Evolutionary conservation across 148 eudicot genomes (phyloP), one percentile per base, ranked within the genome.

Genomic region (Rhododendron mucronatum): DNA sequence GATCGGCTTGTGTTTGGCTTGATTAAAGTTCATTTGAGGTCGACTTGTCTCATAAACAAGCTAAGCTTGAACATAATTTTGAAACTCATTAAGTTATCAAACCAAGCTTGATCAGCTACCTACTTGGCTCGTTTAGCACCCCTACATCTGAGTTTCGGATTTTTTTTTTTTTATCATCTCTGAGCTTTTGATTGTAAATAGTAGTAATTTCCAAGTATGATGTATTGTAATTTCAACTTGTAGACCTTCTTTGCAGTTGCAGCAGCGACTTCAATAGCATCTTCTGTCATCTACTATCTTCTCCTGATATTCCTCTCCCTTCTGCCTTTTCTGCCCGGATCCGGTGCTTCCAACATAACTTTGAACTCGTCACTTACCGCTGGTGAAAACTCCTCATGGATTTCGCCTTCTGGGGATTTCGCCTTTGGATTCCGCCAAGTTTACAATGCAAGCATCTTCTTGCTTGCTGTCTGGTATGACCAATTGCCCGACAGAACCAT

Each of bases 381-480:
- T 4, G 28, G 16, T 23, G 47, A 48, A 67, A 59, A 35, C 7
- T 57, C 69, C 63, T 21, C 84, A 8, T 82, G 84, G 84, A 14
- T 20, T 35, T 82, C 84, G 0, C 71, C 84, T 82, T 82, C 84
- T 0, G 84, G 71, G 28, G 84, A 59, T 7, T 82, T 82, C 9
- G 71, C 71, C 63, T 80, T 82, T 26, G 84, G 84, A 21, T 82
- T 82, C 57, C 35, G 28, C 18, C 73, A 57, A 59, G 26, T 57
- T 21, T 21, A 21, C 69, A 5, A n/a, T 65, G 71, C 71, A 65
- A 3, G 26, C 71, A 35, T 16, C 84, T 81, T 81, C 44, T 59
- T 82, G 84, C 84, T 82, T 8, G 69, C 84, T 18, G 12, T 82
- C 7, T 82, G 84, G 84, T 82, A 33, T 6, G 69, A 41, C 20